phyloP scores from a whole-genome alignment of 306 rosid species.

The Luffa acutangula region DNA sequence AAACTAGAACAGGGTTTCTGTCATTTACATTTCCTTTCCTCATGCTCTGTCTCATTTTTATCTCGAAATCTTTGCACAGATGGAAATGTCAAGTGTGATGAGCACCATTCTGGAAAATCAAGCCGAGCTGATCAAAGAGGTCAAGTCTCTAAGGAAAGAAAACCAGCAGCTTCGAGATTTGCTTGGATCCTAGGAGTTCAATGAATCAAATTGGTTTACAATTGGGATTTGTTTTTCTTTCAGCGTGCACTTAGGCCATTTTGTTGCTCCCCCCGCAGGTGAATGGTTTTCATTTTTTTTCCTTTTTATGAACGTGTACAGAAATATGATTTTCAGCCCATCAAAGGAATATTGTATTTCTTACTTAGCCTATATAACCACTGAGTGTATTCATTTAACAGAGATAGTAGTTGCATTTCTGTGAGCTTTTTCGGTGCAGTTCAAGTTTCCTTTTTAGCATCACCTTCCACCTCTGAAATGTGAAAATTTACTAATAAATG shows the following conservation, averaged over 20 bases:
- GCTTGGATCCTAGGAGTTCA: conserved; percentile 44
- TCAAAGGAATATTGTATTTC: not conserved
- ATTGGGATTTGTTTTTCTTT: not conserved
- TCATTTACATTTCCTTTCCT: not conserved
- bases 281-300: not conserved
- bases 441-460: not conserved
- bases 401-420: not conserved
- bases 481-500: not conserved
- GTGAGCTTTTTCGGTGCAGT: not conserved
- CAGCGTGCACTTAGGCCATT: not conserved
- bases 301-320: not conserved
- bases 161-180: conserved; percentile 79
- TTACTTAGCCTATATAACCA: not conserved
- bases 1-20: not conserved
- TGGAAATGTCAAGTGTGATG: conserved; percentile 50
- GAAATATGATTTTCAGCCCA: not conserved
- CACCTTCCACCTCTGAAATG: not conserved
- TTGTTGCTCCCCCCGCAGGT: not conserved
- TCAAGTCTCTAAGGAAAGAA: conserved; percentile 74
- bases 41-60: conserved; percentile 9
- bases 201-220: not conserved
- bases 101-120: conserved; percentile 68
- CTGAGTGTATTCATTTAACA: conserved; percentile 2
- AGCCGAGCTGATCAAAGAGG: conserved; percentile 81
- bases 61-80: conserved; percentile 32